Percentiles rank a stretch among this genome's conserved stretches.
Conservation (phyloP, 2,329 filamentous ascomycete species). For the Coniochaeta hoffmannii region DNA sequence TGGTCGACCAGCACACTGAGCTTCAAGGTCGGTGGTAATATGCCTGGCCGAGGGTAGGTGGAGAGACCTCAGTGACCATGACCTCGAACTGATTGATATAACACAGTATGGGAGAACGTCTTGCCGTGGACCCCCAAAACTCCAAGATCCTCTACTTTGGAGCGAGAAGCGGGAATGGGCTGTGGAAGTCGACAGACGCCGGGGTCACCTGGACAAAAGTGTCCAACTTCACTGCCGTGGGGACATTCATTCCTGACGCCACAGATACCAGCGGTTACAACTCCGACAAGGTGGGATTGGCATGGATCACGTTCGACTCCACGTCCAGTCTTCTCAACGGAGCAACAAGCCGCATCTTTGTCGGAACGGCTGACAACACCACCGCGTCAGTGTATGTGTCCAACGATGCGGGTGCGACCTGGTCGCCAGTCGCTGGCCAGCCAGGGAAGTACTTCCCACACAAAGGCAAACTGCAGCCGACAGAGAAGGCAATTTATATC, state of each 20-base stretch:
- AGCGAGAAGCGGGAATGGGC: conserved; percentile 48
- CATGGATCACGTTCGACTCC: conserved; percentile 48
- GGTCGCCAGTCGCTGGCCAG: conserved; percentile 41
- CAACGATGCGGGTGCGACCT: conserved; percentile 44
- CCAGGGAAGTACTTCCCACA: conserved; percentile 45
- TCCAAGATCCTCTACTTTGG: conserved; percentile 51
- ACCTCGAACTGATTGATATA: neutral
- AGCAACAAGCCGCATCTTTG: conserved; percentile 48
- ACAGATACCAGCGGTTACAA: conserved; percentile 35
- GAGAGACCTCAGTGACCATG: neutral
- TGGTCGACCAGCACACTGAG: conserved; percentile 41
- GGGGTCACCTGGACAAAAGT: conserved; percentile 48
- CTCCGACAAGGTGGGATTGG: conserved; percentile 37
- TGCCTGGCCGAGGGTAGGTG: conserved; percentile 45
- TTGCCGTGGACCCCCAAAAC: conserved; percentile 50
- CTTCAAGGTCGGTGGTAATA: conserved; percentile 56
- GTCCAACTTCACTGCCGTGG: conserved; percentile 40
- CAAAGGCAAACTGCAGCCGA: conserved; percentile 41
- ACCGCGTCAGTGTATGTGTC: conserved; percentile 47
- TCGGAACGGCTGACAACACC: conserved; percentile 44
- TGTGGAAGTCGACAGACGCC: conserved; percentile 50
- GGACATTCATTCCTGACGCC: conserved; percentile 38
- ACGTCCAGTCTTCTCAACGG: conserved; percentile 37
- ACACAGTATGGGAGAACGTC: conserved; percentile 40
- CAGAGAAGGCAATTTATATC: conserved; percentile 46